Conservation (phyloP, 2,329 filamentous ascomycete species). For the Neurospora sp. region DNA sequence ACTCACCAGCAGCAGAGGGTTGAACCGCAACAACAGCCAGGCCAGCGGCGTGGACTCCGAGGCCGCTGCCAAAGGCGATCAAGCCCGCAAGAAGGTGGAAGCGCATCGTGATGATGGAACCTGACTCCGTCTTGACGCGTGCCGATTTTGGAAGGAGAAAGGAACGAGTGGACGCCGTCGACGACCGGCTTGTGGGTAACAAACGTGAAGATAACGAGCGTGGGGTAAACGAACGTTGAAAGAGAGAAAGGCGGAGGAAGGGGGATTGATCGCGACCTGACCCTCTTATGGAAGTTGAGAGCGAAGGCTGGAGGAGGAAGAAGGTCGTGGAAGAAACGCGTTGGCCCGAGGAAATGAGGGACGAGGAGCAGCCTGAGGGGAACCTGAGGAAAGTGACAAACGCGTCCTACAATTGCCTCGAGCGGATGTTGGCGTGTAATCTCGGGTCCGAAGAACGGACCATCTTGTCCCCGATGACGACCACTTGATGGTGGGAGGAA, state of each 20-base stretch:
- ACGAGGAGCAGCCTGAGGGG: neutral
- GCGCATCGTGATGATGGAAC: neutral
- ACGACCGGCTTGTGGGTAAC: neutral
- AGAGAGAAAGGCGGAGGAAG: neutral
- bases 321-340: neutral
- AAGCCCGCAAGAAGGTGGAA: neutral
- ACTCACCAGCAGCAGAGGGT: neutral
- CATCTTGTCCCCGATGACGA: neutral
- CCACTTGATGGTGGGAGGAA: neutral
- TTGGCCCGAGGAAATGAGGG: neutral
- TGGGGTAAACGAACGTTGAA: neutral
- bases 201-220: neutral
- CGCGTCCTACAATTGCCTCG: neutral
- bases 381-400: neutral
- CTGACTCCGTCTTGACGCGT: neutral
- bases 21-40: neutral
- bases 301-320: neutral
- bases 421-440: neutral
- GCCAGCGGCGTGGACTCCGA: neutral
- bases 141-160: neutral
- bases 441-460: neutral
- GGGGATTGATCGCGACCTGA: neutral
- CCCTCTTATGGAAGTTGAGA: neutral
- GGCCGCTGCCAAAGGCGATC: neutral
- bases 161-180: neutral